Conservation (phyloP, 2,329 filamentous ascomycete species). For the Septoria linicola region DNA sequence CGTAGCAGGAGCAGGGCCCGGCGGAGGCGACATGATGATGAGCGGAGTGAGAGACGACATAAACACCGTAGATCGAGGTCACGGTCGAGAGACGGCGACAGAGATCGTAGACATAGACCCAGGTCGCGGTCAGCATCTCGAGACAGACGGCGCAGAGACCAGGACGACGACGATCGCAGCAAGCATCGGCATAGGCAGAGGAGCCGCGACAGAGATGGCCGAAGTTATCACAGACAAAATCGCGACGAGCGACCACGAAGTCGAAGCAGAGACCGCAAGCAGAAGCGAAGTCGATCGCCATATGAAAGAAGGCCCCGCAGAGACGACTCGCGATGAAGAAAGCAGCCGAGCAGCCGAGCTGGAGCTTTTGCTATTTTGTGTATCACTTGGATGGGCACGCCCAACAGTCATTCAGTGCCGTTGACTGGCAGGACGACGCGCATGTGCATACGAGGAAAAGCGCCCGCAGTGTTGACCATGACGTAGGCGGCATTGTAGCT, state of each 20-base stretch:
- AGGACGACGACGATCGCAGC: neutral
- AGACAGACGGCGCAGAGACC: slow-evolving; percentile 14
- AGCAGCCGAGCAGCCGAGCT: too few relatives aligned
- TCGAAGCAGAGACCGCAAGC: slow-evolving; percentile 1
- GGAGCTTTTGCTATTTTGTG: too few relatives aligned
- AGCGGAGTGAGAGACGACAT: slow-evolving; percentile 25
- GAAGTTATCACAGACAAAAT: slow-evolving; percentile 22
- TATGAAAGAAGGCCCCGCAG: slow-evolving; percentile 19
- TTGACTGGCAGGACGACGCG: too few relatives aligned
- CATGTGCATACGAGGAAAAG: too few relatives aligned
- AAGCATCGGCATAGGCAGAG: too few relatives aligned
- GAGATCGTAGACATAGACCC: slow-evolving; percentile 28
- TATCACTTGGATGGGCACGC: neutral
- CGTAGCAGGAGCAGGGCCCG: slow-evolving; percentile 30
- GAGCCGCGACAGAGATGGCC: neutral
- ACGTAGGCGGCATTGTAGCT: neutral
- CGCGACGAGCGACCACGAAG: slow-evolving; percentile 2
- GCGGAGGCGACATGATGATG: slow-evolving; percentile 24
- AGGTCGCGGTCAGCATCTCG: slow-evolving; percentile 23
- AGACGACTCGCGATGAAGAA: slow-evolving; percentile 22
- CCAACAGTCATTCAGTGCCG: too few relatives aligned
- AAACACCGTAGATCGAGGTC: slow-evolving; percentile 32
- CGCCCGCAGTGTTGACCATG: neutral
- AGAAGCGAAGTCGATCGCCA: slow-evolving; percentile 27
- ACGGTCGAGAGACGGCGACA: slow-evolving; percentile 30